Percentiles rank a stretch among this genome's conserved stretches.
Conservation (phyloP, 768 basidiomycete species). For the Leccinum disarticulatum region DNA sequence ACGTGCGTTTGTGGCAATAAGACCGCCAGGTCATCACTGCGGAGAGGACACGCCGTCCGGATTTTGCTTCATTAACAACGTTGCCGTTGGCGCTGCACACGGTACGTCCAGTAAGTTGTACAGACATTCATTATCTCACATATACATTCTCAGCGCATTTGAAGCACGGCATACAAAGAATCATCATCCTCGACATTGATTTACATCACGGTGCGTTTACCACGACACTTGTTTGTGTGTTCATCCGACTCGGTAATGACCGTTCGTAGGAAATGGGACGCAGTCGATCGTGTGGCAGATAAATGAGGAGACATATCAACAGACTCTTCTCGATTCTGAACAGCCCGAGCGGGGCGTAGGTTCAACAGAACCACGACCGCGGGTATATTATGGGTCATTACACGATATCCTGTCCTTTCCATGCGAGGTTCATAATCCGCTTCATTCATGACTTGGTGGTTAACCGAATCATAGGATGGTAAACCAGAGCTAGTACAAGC, state of each 20-base stretch:
- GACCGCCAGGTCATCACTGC: constrained; percentile 95
- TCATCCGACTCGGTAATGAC: background rate
- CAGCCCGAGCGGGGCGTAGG: constrained; percentile 24
- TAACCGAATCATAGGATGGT: constrained; percentile 61
- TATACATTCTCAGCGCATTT: constrained; percentile 65
- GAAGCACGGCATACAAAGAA: constrained; percentile 69
- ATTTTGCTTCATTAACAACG: constrained; percentile 96
- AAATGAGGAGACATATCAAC: constrained; percentile 81
- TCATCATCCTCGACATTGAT: constrained; percentile 87
- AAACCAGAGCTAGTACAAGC: constrained; percentile 77
- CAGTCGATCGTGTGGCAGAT: constrained; percentile 91
- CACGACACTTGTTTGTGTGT: background rate
- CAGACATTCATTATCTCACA: background rate
- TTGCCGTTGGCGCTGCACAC: constrained; percentile 86
- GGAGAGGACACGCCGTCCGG: constrained; percentile 88
- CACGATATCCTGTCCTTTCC: constrained; percentile 93
- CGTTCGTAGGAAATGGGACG: constrained; percentile 79
- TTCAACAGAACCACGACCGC: constrained; percentile 43
- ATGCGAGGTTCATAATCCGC: constrained; percentile 63
- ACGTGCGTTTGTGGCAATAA: constrained; percentile 77
- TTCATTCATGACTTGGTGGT: background rate
- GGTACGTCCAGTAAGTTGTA: constrained; percentile 45
- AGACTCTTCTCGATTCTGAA: constrained; percentile 54
- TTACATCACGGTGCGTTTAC: constrained; percentile 27
- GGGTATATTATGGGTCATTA: constrained; percentile 87